These are phyloP conservation scores for Tulasnella sp. DNA, from an alignment of 768 basidiomycete genomes.

Conservation along the genomic window DNA sequence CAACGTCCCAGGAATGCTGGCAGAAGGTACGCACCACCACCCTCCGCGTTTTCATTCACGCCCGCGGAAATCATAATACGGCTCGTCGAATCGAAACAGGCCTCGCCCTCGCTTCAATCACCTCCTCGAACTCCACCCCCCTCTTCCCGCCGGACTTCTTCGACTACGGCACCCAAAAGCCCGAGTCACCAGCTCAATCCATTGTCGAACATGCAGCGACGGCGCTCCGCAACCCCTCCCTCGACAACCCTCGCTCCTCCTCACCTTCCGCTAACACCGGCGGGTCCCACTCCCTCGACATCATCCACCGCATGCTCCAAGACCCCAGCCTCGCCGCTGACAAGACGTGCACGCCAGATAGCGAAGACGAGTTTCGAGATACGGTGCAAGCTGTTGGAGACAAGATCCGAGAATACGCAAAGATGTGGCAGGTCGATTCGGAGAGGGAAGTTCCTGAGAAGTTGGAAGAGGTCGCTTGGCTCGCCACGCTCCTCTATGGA, in stretches of 20 bases:
- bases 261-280: background rate
- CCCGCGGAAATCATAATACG: too few relatives aligned
- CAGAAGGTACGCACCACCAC: constrained; percentile 3
- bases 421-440: constrained; percentile 6
- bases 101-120: background rate
- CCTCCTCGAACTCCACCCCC: background rate
- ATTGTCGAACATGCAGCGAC: background rate
- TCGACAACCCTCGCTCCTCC: background rate
- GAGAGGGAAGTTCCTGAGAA: constrained; percentile 1
- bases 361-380: background rate
- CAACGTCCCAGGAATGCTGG: constrained; percentile 15
- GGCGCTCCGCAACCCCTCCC: background rate
- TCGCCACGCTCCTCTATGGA: constrained; percentile 5
- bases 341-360: background rate
- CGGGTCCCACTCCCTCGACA: background rate
- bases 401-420: constrained; percentile 11
- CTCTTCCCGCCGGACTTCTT: constrained; percentile 15
- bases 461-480: constrained; percentile 18
- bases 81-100: background rate
- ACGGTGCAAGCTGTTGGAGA: background rate
- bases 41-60: too few relatives aligned
- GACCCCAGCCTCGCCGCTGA: constrained; percentile 8
- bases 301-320: constrained; percentile 10
- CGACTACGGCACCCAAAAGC: background rate
- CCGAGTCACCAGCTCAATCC: background rate